Evolutionary conservation across 148 eudicot genomes (phyloP).

Genomic region (Cornus controversa): DNA sequence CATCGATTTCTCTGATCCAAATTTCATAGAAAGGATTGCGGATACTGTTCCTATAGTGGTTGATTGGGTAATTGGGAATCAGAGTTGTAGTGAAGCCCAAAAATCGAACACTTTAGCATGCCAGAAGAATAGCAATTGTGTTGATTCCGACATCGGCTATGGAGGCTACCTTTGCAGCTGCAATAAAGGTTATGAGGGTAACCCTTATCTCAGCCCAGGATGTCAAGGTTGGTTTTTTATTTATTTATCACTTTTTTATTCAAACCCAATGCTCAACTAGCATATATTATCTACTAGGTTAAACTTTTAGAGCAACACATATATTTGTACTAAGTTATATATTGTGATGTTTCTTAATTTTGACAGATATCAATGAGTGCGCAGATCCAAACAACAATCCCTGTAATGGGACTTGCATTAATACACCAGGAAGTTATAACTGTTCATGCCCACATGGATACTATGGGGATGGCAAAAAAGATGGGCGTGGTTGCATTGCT

Average conservation of each 20-base stretch:
- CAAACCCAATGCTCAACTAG: too few species aligned
- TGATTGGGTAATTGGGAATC: constrained; percentile 44
- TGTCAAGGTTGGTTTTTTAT: constrained; percentile 25
- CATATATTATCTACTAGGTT: too few species aligned
- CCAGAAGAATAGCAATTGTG: constrained; percentile 28
- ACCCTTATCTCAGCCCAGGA: constrained; percentile 45
- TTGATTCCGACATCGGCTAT: constrained; percentile 28
- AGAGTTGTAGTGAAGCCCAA: constrained; percentile 25
- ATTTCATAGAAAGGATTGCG: constrained; percentile 20
- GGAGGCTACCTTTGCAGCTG: constrained; percentile 42
- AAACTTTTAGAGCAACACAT: neutral
- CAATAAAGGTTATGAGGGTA: constrained; percentile 34
- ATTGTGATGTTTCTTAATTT: neutral
- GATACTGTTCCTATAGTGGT: constrained; percentile 33
- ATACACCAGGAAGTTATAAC: constrained; percentile 29
- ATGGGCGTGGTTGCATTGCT: constrained; percentile 30
- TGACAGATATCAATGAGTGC: constrained; percentile 36
- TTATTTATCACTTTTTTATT: neutral
- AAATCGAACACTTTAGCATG: constrained; percentile 12
- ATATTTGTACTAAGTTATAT: neutral
- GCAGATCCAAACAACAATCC: constrained; percentile 14
- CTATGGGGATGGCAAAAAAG: constrained; percentile 31
- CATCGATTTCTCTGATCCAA: constrained; percentile 37
- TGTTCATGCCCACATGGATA: constrained; percentile 37
- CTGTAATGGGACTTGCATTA: constrained; percentile 25